Percentiles rank a stretch among this genome's conserved stretches.
phyloP scores from a whole-genome alignment of 805 yeast species.

The Lipomyces yamanashiensis region DNA sequence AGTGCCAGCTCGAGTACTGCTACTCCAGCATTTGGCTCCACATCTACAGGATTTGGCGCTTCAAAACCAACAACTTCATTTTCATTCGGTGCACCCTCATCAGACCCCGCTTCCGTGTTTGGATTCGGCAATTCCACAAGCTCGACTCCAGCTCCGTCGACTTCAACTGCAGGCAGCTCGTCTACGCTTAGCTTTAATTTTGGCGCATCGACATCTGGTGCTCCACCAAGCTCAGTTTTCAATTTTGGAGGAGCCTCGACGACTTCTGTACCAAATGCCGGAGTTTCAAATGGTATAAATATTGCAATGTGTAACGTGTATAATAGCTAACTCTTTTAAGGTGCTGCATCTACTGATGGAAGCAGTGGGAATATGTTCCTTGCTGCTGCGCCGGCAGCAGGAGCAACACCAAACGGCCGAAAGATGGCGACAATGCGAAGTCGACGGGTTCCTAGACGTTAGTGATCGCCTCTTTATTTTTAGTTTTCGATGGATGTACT shows the following conservation, averaged over 20 bases:
- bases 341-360: background rate
- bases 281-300: background rate
- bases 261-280: background rate
- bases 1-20: background rate
- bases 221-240: constrained; percentile 4
- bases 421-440: constrained; percentile 34
- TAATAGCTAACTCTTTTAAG: background rate
- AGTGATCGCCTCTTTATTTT: background rate
- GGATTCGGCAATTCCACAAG: constrained; percentile 27
- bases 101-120: constrained; percentile 32
- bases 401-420: constrained; percentile 29
- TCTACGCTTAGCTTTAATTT: background rate
- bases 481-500: background rate
- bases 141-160: constrained; percentile 14
- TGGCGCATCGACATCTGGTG: constrained; percentile 3
- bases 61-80: constrained; percentile 14
- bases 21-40: background rate
- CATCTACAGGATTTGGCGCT: background rate
- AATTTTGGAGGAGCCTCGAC: background rate
- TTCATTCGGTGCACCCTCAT: constrained; percentile 16
- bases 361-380: constrained; percentile 26
- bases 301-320: background rate
- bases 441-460: constrained; percentile 19
- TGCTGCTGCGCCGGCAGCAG: constrained; percentile 18
- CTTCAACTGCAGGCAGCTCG: constrained; percentile 12